Evolutionary conservation across 192 early-diverging fungal species (phyloP).

Genomic region (Rhizophagus clarus): DNA sequence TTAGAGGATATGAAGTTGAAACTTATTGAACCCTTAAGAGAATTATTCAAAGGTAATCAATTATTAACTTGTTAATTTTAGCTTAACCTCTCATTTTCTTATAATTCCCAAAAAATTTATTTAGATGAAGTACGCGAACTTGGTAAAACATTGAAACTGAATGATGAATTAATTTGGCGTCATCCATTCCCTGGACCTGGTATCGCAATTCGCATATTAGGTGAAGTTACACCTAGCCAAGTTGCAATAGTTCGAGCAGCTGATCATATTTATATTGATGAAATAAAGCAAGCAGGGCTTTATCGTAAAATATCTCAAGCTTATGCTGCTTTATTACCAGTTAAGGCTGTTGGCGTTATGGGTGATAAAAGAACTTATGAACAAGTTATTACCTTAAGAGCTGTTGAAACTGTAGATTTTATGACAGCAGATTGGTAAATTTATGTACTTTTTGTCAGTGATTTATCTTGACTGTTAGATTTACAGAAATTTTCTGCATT

Average conservation of each 20-base stretch:
- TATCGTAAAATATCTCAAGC: constrained; percentile 98
- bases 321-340: constrained; percentile 92
- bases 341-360: constrained; percentile 98
- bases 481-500: neutral
- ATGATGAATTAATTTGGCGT: constrained; percentile 96
- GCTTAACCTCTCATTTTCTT: neutral
- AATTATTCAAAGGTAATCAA: constrained; percentile 85
- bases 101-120: neutral
- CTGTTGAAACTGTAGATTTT: constrained; percentile 95
- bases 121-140: constrained; percentile 96
- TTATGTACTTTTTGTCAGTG: neutral
- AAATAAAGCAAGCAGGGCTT: constrained; percentile 96
- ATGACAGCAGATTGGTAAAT: constrained; percentile 94
- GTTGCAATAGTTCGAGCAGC: constrained; percentile 94
- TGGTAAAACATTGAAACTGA: constrained; percentile 85
- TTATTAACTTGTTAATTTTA: neutral
- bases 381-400: constrained; percentile 96
- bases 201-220: constrained; percentile 96
- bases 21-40: constrained; percentile 96
- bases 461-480: neutral
- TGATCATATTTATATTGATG: constrained; percentile 98
- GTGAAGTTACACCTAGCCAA: constrained; percentile 92
- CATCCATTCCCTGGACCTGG: constrained; percentile 99
- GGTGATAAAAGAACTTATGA: constrained; percentile 99
- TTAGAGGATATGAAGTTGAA: constrained; percentile 97